phyloP scores from a whole-genome alignment of 306 rosid species.

The Benincasa hispida region DNA sequence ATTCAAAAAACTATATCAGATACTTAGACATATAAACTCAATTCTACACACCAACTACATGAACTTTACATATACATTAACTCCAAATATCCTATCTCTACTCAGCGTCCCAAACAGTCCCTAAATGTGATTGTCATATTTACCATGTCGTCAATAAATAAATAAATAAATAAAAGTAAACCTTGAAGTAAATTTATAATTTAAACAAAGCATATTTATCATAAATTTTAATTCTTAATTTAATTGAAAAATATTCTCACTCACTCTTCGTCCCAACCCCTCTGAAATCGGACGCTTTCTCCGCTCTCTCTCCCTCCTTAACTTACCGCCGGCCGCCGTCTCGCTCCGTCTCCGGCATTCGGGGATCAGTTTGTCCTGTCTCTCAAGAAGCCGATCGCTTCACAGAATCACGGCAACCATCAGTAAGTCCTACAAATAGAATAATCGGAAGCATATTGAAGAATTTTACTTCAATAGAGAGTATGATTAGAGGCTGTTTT shows the following conservation, averaged over 20 bases:
- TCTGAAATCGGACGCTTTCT: background rate
- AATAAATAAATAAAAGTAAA: no score
- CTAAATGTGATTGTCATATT: no score
- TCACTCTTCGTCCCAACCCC: background rate
- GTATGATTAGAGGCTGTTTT: background rate
- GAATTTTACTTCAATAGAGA: background rate
- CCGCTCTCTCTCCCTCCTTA: background rate
- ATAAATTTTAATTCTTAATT: background rate
- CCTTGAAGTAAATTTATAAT: no score
- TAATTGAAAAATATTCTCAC: background rate
- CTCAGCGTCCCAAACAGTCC: no score
- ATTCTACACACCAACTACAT: no score
- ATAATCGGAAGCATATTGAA: background rate
- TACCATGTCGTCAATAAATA: no score
- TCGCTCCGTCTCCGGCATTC: background rate
- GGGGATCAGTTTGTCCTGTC: background rate
- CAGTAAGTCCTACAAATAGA: background rate
- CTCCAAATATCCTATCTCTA: no score
- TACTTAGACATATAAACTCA: no score
- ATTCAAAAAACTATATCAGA: no score
- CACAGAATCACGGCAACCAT: background rate
- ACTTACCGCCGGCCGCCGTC: background rate
- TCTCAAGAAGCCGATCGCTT: background rate
- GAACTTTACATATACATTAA: no score
- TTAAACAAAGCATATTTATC: background rate